These are phyloP conservation scores for Calonectria pseudoturangicola DNA, from an alignment of 2,329 filamentous ascomycete genomes.

Conservation along the genomic window DNA sequence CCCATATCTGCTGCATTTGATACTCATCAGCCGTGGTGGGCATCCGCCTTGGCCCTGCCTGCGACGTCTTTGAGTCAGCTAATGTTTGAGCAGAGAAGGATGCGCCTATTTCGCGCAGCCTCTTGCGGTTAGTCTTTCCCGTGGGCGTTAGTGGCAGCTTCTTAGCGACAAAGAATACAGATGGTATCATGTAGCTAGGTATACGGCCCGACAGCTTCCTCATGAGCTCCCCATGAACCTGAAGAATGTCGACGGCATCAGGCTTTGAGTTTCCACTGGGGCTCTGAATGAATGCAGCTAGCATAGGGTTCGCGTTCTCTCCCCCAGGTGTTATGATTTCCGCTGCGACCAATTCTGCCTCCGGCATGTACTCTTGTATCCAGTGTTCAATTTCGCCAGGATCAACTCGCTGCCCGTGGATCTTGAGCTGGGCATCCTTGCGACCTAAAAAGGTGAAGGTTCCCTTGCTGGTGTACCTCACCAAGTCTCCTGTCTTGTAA, in stretches of 20 bases:
- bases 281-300: conserved; percentile 10
- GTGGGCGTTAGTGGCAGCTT: conserved; percentile 41
- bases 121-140: conserved; percentile 43
- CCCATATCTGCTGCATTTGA: conserved; percentile 61
- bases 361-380: background rate
- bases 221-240: background rate
- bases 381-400: background rate
- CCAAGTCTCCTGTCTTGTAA: background rate
- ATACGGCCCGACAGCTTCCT: conserved; percentile 30
- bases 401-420: background rate
- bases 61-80: conserved; percentile 53
- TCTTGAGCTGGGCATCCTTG: background rate
- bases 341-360: conserved; percentile 17
- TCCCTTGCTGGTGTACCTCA: background rate
- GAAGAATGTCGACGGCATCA: background rate
- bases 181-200: conserved; percentile 47
- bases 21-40: conserved; percentile 40
- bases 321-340: conserved; percentile 35
- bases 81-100: conserved; percentile 59
- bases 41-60: conserved; percentile 3
- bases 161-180: conserved; percentile 35
- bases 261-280: background rate
- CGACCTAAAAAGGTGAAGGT: background rate
- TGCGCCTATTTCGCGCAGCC: conserved; percentile 34
- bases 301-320: conserved; percentile 7